phyloP scores from a whole-genome alignment of 192 early-diverging fungal genomes.

The Jimgerdemannia flammicorona region DNA sequence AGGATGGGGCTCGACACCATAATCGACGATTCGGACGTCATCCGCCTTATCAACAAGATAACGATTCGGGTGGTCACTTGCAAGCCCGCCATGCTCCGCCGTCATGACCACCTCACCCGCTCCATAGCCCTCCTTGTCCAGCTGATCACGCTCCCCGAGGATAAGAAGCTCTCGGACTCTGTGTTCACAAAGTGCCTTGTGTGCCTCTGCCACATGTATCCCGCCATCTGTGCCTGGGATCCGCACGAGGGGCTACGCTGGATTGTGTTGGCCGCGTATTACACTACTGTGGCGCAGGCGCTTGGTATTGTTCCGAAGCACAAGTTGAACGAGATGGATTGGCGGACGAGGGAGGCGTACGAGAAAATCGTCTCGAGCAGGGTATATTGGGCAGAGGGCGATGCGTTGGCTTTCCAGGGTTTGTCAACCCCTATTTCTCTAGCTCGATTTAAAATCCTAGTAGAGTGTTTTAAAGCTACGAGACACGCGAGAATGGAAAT shows the following conservation, averaged over 20 bases:
- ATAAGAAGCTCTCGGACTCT: not conserved
- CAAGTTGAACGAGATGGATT: not conserved
- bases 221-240: not conserved
- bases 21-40: not conserved
- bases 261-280: not conserved
- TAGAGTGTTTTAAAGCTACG: not conserved
- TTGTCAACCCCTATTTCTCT: not conserved
- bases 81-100: not conserved
- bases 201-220: not conserved
- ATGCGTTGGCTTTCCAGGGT: not conserved
- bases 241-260: not conserved
- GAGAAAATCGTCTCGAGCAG: not conserved
- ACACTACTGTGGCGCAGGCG: not conserved
- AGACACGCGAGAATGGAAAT: not conserved
- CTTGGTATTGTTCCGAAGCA: not conserved
- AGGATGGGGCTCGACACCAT: not conserved
- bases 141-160: not conserved
- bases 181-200: not conserved
- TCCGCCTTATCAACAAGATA: not conserved
- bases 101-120: not conserved
- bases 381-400: not conserved
- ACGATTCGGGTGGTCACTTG: not conserved
- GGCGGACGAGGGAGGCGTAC: not conserved
- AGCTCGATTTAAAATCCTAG: not conserved
- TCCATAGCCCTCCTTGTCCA: not conserved